phyloP scores from a whole-genome alignment of 495 filamentous ascomycete genomes.

The Coniosporium apollinis region DNA sequence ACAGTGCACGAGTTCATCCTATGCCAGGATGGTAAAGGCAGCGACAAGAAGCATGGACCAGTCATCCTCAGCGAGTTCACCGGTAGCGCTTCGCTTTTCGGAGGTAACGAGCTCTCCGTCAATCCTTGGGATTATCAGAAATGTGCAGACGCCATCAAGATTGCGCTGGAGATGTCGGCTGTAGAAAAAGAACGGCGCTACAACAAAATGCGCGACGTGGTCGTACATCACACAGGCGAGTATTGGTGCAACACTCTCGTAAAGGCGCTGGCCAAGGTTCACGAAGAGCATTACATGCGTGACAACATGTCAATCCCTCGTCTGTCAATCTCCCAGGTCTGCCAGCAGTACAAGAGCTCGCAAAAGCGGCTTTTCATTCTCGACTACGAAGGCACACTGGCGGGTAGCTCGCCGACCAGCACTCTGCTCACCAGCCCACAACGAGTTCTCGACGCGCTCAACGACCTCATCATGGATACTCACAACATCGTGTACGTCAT shows the following conservation, averaged over 20 bases:
- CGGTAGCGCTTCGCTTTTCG: slow-evolving; percentile 72
- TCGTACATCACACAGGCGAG: slow-evolving; percentile 62
- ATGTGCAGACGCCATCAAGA: slow-evolving; percentile 67
- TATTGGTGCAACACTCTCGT: slow-evolving; percentile 68
- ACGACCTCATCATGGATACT: slow-evolving; percentile 58
- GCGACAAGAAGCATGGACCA: slow-evolving; percentile 62
- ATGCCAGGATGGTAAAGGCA: slow-evolving; percentile 72
- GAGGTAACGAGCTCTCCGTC: slow-evolving; percentile 56
- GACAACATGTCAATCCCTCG: slow-evolving; percentile 75
- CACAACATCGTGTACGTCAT: slow-evolving; percentile 84
- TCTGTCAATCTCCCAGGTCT: slow-evolving; percentile 46
- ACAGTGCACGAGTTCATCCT: slow-evolving; percentile 85
- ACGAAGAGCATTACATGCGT: slow-evolving; percentile 65
- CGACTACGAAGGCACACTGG: slow-evolving; percentile 83
- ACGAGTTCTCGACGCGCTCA: slow-evolving; percentile 61
- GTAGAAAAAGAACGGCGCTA: slow-evolving; percentile 60
- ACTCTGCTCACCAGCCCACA: slow-evolving; percentile 73
- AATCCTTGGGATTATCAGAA: slow-evolving; percentile 89
- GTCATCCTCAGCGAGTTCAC: slow-evolving; percentile 90
- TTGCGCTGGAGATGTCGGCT: slow-evolving; percentile 56
- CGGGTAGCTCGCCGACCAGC: slow-evolving; percentile 61
- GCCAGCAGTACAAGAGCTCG: slow-evolving; percentile 44
- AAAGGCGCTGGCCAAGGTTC: slow-evolving; percentile 48
- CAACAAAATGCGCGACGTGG: slow-evolving; percentile 51
- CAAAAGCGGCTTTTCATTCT: slow-evolving; percentile 64